A percentile compares a stretch with the other conserved stretches of the same genome.
Evolutionary conservation across 108 stramenopile genomes (phyloP).

Genomic region (Cyclotella choctawhatcheeana): DNA sequence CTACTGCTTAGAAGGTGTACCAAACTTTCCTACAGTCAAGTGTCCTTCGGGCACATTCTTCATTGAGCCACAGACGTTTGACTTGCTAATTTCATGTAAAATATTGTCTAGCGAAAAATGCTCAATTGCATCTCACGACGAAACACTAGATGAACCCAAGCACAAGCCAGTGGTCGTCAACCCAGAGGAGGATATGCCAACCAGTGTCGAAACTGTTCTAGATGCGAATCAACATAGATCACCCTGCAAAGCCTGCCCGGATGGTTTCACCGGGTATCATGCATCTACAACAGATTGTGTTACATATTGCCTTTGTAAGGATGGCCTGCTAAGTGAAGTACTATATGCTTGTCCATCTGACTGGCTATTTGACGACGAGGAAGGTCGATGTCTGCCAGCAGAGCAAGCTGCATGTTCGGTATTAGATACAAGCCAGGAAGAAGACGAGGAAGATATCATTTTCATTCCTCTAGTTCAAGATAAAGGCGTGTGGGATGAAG

Average conservation of each 20-base stretch:
- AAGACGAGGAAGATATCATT: not conserved
- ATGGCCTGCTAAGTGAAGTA: not conserved
- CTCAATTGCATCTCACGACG: not conserved
- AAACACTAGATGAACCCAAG: too few relatives aligned
- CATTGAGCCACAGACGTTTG: not conserved
- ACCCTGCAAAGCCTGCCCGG: not conserved
- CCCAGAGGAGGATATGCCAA: too few relatives aligned
- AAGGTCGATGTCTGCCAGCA: not conserved
- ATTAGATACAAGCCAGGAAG: not conserved
- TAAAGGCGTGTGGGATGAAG: not conserved
- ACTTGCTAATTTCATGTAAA: not conserved
- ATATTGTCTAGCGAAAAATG: not conserved
- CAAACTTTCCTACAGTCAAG: slow-evolving; percentile 7
- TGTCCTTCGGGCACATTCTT: slow-evolving; percentile 13
- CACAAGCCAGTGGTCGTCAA: too few relatives aligned
- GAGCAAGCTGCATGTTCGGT: not conserved
- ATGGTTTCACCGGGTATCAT: not conserved
- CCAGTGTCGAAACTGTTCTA: not conserved
- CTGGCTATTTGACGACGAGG: slow-evolving; percentile 4
- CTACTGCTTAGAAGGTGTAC: slow-evolving; percentile 13
- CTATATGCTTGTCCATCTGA: slow-evolving; percentile 2
- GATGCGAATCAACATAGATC: not conserved
- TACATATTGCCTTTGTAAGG: not conserved
- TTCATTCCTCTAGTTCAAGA: too few relatives aligned
- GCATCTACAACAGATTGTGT: not conserved